Percentiles rank a stretch among this genome's conserved stretches.
phyloP scores from a whole-genome alignment of 176 grass and related monocot genomes.

The Bromus sterilis region DNA sequence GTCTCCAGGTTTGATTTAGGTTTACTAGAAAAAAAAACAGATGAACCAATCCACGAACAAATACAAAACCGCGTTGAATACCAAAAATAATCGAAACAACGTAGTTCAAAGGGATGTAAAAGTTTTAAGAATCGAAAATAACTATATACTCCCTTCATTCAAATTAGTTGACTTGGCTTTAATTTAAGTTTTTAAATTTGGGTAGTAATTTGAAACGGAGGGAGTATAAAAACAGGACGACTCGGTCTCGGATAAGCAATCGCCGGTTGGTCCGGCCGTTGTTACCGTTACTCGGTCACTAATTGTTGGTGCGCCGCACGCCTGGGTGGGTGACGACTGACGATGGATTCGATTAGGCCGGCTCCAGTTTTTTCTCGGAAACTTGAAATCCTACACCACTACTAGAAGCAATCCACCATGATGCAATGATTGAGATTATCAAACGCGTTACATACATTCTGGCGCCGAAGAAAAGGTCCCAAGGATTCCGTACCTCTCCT shows the following conservation, averaged over 20 bases:
- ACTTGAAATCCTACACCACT: not conserved
- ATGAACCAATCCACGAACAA: too few species aligned
- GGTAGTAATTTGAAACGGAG: too few species aligned
- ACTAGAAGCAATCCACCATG: not conserved
- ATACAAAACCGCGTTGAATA: too few species aligned
- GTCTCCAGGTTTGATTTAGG: too few species aligned
- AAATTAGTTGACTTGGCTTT: too few species aligned
- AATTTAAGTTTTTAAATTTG: too few species aligned
- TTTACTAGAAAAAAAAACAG: too few species aligned
- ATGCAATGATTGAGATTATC: constrained; percentile 15
- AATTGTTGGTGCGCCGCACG: constrained; percentile 36
- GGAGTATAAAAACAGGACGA: too few species aligned
- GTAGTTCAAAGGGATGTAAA: too few species aligned
- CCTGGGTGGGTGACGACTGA: constrained; percentile 3
- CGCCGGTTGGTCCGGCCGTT: not conserved
- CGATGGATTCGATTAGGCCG: not conserved
- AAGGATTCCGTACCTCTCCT: not conserved
- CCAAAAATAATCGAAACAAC: too few species aligned
- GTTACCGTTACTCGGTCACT: not conserved
- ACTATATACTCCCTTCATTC: too few species aligned
- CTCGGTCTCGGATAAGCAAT: not conserved
- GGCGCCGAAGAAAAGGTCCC: constrained; percentile 3
- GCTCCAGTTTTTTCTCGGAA: not conserved
- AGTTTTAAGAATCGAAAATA: too few species aligned
- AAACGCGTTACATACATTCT: constrained; percentile 3